Percentiles rank a stretch among this genome's conserved stretches.
Evolutionary conservation across 257 asterid genomes (phyloP).

Genomic region (Solanum piurae): DNA sequence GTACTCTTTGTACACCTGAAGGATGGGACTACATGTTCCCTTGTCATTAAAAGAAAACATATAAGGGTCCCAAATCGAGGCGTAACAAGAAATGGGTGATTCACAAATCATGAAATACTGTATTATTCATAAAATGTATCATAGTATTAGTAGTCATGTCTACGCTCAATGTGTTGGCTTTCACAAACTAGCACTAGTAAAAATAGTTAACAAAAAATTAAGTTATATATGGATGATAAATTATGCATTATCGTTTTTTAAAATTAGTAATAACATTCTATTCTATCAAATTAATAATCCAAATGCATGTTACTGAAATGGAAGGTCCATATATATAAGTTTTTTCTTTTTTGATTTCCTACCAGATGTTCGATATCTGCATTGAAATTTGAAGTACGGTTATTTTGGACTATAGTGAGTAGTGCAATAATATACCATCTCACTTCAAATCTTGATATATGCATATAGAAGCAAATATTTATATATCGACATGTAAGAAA

Average conservation of each 20-base stretch:
- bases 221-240: not conserved
- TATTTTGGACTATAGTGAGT: no score
- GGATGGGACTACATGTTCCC: not conserved
- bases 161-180: not conserved
- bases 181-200: not conserved
- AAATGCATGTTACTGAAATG: not conserved
- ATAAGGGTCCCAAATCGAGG: not conserved
- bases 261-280: not conserved
- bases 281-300: not conserved
- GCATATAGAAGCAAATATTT: not conserved
- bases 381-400: no score
- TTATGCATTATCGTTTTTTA: not conserved
- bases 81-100: not conserved
- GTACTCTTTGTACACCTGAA: no score
- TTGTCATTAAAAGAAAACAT: not conserved
- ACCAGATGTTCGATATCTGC: no score
- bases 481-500: not conserved
- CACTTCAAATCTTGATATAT: not conserved
- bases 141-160: not conserved
- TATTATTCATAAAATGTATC: not conserved
- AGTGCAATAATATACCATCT: not conserved
- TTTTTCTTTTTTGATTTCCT: not conserved
- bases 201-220: no score
- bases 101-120: not conserved
- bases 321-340: not conserved